Base-by-base conservation (phyloP, 2,329 filamentous ascomycete species). In the Aspergillus sp. region DNA sequence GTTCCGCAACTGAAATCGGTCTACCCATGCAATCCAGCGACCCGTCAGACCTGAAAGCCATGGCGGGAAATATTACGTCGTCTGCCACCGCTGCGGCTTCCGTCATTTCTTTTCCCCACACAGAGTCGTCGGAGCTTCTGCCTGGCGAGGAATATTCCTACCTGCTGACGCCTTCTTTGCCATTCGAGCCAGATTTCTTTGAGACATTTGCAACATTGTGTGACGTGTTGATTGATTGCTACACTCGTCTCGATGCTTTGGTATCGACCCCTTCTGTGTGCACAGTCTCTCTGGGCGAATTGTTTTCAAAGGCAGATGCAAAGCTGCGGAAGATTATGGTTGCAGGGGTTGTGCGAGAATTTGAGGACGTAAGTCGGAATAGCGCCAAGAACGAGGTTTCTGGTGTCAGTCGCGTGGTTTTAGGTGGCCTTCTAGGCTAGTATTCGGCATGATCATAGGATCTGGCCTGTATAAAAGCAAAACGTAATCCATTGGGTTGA, bases 121-220 rank as follows among this genome's bases (percentile, higher is more conserved):
- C 75, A 40, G 79, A 76, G 49, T 68, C 68, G 43, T 68, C 61
- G 6, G 86, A 89, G 50, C 75, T 89, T 26, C 71, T 87, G 1
- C 85, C 86, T 0, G 89, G 90, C 32, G 90, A 95, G 60, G 88
- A 94, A 58, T 98, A 96, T 65, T 82, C 83, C 0, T 84, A 91
- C 63, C 76, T 98, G 2, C 77, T 96, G 13, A 97, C 91, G n/a
- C 93, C 93, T 0, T 85, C 83, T 11, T 71, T 98, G 38, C 93
- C 93, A 0, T 98, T 98, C 61, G 90, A 97, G 52, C 93, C 93
- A 0, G 93, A 98, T 67, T 98, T 95, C 60, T 93, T 91, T 66
- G 90, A 94, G 70, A 96, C 90, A 0, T 97, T 97, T 70, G 86
- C 90, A 10, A 96, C 93, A 9, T 76, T 98, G 6, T 97, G 93